Evolutionary conservation across 805 yeast genomes (phyloP), one percentile per base, ranked within the genome.

Genomic region (Debaryomyces prosopidis): DNA sequence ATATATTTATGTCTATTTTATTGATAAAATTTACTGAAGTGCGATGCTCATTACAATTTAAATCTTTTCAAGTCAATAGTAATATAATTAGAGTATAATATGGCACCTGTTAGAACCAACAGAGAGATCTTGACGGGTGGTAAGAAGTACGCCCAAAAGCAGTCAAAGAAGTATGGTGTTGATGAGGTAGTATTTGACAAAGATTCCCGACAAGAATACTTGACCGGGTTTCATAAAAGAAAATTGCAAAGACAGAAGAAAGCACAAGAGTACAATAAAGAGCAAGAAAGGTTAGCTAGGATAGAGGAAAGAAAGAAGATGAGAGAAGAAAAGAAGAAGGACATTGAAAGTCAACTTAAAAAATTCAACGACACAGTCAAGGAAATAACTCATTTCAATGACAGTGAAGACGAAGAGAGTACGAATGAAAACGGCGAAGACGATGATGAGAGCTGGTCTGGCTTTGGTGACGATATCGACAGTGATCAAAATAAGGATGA

Each of bases 221-320:
- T 92, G 53, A 92, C 97, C 2, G 99, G 99, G 34, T 92, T 92
- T 65, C 98, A 94, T 66, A 92, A 92, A 69, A 80, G 99, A 59
- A 92, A 92, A 63, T 63, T 92, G 14, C 87, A 87, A 59, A 79
- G 98, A 63, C 87, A 87, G 68, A 91, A 89, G 69, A 83, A 85
- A 52, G 98, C 97, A 0, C 82, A 81, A 53, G 88, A 80, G 48
- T 82, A 75, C 56, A 80, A 79, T 41, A 83, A 85, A 54, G 96
- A 91, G 60, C 87, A 85, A 60, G 94, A 85, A 4, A 76, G 91
- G 46, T 69, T 80, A 51, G 82, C 82, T 2, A 80, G 80, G 55
- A 74, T 89, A 9, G 95, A 86, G 53, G 96, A 88, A 59, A 79
- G 97, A 48, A 80, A 82, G 52, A 73, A 76, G 54, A 63, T 82